Conservation (phyloP, 208 protist species). For the Wallacemonas rigidus region DNA sequence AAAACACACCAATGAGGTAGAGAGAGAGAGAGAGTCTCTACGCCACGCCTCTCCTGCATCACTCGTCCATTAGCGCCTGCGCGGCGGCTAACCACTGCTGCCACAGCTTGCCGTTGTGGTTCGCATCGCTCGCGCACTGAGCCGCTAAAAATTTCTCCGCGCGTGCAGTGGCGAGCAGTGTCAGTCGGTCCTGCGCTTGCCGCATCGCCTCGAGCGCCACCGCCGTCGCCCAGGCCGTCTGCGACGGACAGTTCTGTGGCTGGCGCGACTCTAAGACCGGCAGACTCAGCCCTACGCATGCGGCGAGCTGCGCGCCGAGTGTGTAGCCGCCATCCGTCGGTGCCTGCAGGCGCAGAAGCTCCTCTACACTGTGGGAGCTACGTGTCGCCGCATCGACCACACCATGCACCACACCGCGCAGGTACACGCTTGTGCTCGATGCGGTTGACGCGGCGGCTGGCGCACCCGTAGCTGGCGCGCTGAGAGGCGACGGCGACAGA, state of each 20-base stretch:
- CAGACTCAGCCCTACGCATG: constrained; percentile 24
- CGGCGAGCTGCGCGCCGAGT: constrained; percentile 24
- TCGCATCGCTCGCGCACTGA: constrained; percentile 18
- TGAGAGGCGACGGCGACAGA: background rate
- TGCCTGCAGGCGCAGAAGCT: constrained; percentile 44
- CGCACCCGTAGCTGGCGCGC: background rate
- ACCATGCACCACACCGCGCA: constrained; percentile 30
- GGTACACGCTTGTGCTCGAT: constrained; percentile 13
- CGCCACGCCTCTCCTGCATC: background rate
- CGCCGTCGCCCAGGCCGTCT: constrained; percentile 48
- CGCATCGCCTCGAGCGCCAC: constrained; percentile 43
- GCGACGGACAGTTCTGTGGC: constrained; percentile 18
- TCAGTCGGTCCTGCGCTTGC: constrained; percentile 17
- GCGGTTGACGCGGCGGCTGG: no score
- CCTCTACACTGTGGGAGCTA: constrained; percentile 18
- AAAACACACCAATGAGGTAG: background rate
- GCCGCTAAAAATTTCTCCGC: constrained; percentile 27
- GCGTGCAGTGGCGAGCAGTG: constrained; percentile 26
- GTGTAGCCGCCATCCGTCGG: constrained; percentile 45
- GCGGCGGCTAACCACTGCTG: constrained; percentile 23
- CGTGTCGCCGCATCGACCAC: constrained; percentile 9
- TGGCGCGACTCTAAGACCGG: constrained; percentile 24
- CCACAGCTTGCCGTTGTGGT: constrained; percentile 13
- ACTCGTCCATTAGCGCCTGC: constrained; percentile 2
- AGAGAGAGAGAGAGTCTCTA: background rate